Conservation (phyloP, 129 eudicot genomes). For the Pulicaria dysenterica region DNA sequence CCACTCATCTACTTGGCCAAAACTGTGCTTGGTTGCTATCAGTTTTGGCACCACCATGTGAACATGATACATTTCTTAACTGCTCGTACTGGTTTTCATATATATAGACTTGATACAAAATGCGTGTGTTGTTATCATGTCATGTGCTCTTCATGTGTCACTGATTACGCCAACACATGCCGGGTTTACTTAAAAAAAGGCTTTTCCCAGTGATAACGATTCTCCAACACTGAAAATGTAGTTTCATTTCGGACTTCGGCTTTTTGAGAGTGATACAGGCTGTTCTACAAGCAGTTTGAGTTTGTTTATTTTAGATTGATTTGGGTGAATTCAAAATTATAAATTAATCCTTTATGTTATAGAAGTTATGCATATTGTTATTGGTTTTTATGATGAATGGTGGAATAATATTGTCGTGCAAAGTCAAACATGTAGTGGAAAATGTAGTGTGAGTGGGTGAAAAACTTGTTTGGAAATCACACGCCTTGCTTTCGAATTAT, state of each 20-base stretch:
- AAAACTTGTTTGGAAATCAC: slow-evolving; percentile 32
- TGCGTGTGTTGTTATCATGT: neutral
- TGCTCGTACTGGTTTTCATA: neutral
- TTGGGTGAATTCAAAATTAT: too few species aligned
- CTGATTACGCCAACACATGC: too few species aligned
- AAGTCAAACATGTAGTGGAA: slow-evolving; percentile 19
- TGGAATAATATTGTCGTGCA: slow-evolving; percentile 22
- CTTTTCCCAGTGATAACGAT: too few species aligned
- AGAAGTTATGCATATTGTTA: neutral
- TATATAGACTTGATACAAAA: neutral
- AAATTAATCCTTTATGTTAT: too few species aligned
- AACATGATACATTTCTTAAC: neutral
- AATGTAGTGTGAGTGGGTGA: slow-evolving; percentile 23
- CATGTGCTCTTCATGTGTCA: neutral
- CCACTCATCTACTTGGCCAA: too few species aligned
- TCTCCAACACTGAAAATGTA: too few species aligned
- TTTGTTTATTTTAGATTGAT: too few species aligned
- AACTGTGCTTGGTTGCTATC: neutral
- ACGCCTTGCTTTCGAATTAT: slow-evolving; percentile 22
- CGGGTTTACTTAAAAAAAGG: too few species aligned
- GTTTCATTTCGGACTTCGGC: too few species aligned
- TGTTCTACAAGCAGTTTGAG: too few species aligned
- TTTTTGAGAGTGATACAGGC: too few species aligned
- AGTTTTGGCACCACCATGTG: neutral
- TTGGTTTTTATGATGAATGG: slow-evolving; percentile 16